Conservation (phyloP, 257 asterid genomes). For the Solanum habrochaites region DNA sequence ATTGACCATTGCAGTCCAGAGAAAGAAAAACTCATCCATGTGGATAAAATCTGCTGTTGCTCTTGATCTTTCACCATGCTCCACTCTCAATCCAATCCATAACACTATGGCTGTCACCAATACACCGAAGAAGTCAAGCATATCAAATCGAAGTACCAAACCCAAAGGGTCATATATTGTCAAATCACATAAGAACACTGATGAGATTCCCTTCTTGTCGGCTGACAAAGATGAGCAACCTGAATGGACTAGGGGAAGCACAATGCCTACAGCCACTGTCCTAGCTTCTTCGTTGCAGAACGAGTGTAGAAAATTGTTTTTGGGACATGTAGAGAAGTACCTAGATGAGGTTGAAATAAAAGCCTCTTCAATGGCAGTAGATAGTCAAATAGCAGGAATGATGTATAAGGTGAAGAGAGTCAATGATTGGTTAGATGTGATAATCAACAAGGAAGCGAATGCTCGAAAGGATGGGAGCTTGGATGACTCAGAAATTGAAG, state of each 20-base stretch:
- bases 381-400: conserved; percentile 28
- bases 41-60: conserved; percentile 69
- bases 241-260: conserved; percentile 34
- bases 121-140: conserved; percentile 6
- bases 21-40: conserved; percentile 39
- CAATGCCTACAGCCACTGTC: conserved; percentile 16
- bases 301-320: conserved; percentile 38
- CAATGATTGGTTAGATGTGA: conserved; percentile 47
- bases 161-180: conserved; percentile 24
- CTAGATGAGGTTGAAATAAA: conserved; percentile 47
- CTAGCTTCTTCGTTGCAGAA: conserved; percentile 37
- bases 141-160: background rate
- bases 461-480: conserved; percentile 1
- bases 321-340: conserved; percentile 41
- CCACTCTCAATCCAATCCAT: conserved; percentile 5
- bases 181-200: conserved; percentile 10
- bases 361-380: conserved; percentile 12
- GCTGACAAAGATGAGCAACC: conserved; percentile 24
- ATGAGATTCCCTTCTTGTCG: conserved; percentile 15
- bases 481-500: conserved; percentile 31
- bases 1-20: conserved; percentile 28
- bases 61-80: conserved; percentile 44
- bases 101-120: conserved; percentile 6
- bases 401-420: conserved; percentile 57
- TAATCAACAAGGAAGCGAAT: conserved; percentile 22